Percentiles rank a stretch among this genome's conserved stretches.
These are phyloP conservation scores for Terana coerulea DNA, from an alignment of 768 basidiomycete species.

Conservation along the genomic window DNA sequence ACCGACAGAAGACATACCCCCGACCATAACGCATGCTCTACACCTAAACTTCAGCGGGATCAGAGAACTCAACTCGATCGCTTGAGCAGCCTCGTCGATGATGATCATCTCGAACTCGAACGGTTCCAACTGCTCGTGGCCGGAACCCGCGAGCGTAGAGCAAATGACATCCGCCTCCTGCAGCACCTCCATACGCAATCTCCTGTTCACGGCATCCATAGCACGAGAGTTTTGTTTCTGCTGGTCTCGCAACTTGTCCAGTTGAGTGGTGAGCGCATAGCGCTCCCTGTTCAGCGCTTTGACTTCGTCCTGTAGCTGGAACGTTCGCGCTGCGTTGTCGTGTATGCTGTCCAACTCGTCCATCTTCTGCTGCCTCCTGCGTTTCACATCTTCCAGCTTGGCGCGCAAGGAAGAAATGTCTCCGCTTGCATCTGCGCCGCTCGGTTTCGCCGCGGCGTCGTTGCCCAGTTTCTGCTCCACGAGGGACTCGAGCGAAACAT, in stretches of 20 bases:
- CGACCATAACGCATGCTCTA: constrained; percentile 87
- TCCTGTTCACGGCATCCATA: constrained; percentile 77
- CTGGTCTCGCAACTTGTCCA: constrained; percentile 79
- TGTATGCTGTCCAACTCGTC: constrained; percentile 53
- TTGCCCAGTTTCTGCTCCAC: constrained; percentile 71
- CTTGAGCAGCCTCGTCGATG: constrained; percentile 98
- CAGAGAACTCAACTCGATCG: constrained; percentile 90
- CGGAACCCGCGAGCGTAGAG: constrained; percentile 88
- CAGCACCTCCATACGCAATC: constrained; percentile 70
- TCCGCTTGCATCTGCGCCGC: constrained; percentile 49
- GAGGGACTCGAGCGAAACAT: constrained; percentile 82
- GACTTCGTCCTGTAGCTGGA: constrained; percentile 70
- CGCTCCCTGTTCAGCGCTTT: constrained; percentile 60
- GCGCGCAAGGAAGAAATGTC: constrained; percentile 56
- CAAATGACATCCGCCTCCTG: constrained; percentile 92
- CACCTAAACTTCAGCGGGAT: constrained; percentile 92
- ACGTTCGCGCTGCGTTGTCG: constrained; percentile 51
- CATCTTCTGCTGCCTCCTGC: constrained; percentile 52
- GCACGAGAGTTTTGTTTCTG: constrained; percentile 77
- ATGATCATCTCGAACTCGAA: constrained; percentile 94
- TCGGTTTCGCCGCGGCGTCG: constrained; percentile 31
- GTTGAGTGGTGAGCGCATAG: constrained; percentile 57
- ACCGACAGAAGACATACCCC: constrained; percentile 43
- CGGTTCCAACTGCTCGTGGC: constrained; percentile 78
- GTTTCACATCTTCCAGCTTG: constrained; percentile 70